These are phyloP conservation scores for Xylaria sp. DNA, from an alignment of 2,329 filamentous ascomycete species.

Conservation along the genomic window DNA sequence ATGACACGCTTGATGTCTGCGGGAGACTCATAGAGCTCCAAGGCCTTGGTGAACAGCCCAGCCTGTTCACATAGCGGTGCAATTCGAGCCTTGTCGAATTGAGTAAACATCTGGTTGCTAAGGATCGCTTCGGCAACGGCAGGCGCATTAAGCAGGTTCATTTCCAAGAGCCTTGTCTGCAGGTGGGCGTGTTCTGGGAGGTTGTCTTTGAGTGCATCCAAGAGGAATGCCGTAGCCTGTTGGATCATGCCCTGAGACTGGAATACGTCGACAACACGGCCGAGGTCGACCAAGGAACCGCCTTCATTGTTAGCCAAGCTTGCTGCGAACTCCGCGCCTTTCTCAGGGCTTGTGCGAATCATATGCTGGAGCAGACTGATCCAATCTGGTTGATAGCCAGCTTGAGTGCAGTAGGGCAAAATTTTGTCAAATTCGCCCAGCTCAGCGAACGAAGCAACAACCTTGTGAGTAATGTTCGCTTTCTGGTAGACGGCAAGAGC, in stretches of 20 bases:
- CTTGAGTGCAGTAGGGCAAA: constrained; percentile 78
- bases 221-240: constrained; percentile 93
- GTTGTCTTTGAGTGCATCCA: constrained; percentile 94
- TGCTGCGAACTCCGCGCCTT: constrained; percentile 91
- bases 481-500: constrained; percentile 86
- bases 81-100: constrained; percentile 89
- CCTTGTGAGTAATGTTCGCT: constrained; percentile 86
- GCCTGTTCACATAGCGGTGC: constrained; percentile 90
- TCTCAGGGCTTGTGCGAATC: constrained; percentile 83
- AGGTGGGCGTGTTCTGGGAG: constrained; percentile 87
- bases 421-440: constrained; percentile 97
- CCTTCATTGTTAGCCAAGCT: constrained; percentile 83
- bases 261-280: constrained; percentile 96
- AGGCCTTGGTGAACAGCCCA: constrained; percentile 75
- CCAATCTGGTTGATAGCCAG: constrained; percentile 91
- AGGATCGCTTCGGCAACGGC: constrained; percentile 97
- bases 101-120: constrained; percentile 96
- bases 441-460: constrained; percentile 90
- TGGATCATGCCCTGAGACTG: constrained; percentile 97
- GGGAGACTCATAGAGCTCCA: constrained; percentile 93
- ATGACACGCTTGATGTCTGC: constrained; percentile 85
- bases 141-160: constrained; percentile 94
- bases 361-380: constrained; percentile 89
- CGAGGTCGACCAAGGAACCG: constrained; percentile 82
- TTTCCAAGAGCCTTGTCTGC: constrained; percentile 92